Base-by-base conservation (phyloP, 306 rosid genomes). In the Pyrus betulifolia region DNA sequence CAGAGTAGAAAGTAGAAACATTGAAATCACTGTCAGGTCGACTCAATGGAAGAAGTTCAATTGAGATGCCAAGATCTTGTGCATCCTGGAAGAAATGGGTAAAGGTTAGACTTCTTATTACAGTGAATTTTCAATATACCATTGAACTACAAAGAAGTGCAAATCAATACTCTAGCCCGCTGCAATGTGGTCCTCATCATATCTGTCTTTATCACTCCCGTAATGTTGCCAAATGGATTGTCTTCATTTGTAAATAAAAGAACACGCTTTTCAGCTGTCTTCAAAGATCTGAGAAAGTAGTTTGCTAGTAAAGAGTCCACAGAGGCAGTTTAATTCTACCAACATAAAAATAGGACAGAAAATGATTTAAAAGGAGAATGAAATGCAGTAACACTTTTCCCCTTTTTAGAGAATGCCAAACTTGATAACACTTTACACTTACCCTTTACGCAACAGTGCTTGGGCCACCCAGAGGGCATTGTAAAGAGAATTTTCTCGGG, bases 381-480 rank as follows among this genome's bases (percentile, higher is more conserved):
- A 45, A 58, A 8, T 58, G 8, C 22, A n/a, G 10, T 8, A 55
- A 21, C 60, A 21, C 22, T 55, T 55, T 55, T 54, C 23, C 22
- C 22, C 10, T 19, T 55, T 55, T 55, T 17, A 8, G 25, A 55
- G 60, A 55, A 55, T 18, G 60, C 60, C 25, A 55, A 55, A 55
- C 45, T 33, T 15, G 51, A 40, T 74, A 38, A 69, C 55, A 71
- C 71, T 19, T 21, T 65, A 35, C 52, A 9, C 27, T 49, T 87
- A 93, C 98, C 98, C 97, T 87, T 91, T 91, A 21, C 96, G 96
- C 85, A 94, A 85, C 74, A 94, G 91, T 52, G 91, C 93, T 79
- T 94, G 98, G 1, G 98, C 97, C 71, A 76, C 96, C 98, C 98
- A 94, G 25, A 94, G 83, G 74, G 96, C 95, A 84, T 92, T 94